phyloP scores from a whole-genome alignment of 2,329 filamentous ascomycete genomes.

The Ophiostoma ips region DNA sequence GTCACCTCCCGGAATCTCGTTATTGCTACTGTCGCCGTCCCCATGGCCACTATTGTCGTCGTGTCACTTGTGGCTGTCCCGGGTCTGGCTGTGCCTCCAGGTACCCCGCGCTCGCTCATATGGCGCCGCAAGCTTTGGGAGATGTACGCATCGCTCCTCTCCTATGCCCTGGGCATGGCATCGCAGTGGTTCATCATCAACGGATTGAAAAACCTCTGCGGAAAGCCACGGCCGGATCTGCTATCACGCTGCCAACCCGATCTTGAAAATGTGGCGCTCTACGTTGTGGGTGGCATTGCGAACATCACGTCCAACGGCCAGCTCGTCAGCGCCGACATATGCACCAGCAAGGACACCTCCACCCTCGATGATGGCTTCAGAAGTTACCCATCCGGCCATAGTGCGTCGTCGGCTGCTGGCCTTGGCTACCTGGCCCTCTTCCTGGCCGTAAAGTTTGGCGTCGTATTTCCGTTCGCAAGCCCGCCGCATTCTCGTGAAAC shows the following conservation, averaged over 20 bases:
- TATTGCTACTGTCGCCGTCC: constrained; percentile 48
- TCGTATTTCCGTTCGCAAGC: constrained; percentile 56
- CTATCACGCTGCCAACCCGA: constrained; percentile 64
- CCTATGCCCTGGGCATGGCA: constrained; percentile 58
- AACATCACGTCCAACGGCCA: constrained; percentile 42
- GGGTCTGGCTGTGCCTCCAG: constrained; percentile 49
- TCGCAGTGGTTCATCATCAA: constrained; percentile 69
- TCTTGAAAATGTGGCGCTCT: constrained; percentile 42
- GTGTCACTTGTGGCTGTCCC: constrained; percentile 60
- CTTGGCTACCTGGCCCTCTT: constrained; percentile 78
- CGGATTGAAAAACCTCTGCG: constrained; percentile 76
- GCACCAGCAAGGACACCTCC: constrained; percentile 46
- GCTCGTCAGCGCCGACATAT: constrained; percentile 66
- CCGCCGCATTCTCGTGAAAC: constrained; percentile 32
- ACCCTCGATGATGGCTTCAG: constrained; percentile 70
- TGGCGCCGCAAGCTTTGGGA: constrained; percentile 86
- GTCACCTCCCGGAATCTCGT: constrained; percentile 54
- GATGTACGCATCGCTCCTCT: constrained; percentile 73
- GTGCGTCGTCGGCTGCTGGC: constrained; percentile 63
- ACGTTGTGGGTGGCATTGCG: constrained; percentile 48
- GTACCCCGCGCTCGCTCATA: constrained; percentile 48
- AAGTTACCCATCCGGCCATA: constrained; percentile 68
- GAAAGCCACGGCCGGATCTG: constrained; percentile 55
- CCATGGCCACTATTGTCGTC: constrained; percentile 53
- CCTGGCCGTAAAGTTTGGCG: constrained; percentile 68